These are phyloP conservation scores for Herpotrichia juniperi DNA, from an alignment of 2,329 filamentous ascomycete species.

Conservation along the genomic window DNA sequence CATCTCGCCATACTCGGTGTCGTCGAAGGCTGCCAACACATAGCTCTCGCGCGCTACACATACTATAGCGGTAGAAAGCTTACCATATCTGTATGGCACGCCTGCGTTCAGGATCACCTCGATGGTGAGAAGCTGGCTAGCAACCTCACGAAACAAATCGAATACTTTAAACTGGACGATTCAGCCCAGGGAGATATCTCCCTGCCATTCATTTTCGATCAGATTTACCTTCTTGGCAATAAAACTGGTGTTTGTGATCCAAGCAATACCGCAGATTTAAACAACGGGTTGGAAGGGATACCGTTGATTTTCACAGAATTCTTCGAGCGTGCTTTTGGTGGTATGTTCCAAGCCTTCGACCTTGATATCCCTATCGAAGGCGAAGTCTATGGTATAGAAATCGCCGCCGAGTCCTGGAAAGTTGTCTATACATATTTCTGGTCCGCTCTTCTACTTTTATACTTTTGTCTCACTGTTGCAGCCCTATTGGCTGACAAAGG, in stretches of 20 bases:
- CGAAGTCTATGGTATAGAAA: background rate
- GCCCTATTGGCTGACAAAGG: constrained; percentile 12
- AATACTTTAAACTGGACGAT: constrained; percentile 20
- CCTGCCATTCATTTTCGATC: constrained; percentile 8
- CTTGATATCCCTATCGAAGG: constrained; percentile 8
- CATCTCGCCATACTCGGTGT: constrained; percentile 29
- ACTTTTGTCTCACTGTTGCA: constrained; percentile 14
- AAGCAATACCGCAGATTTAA: constrained; percentile 3
- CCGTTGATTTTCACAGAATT: constrained; percentile 6
- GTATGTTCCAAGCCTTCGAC: constrained; percentile 13
- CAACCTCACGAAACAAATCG: constrained; percentile 12
- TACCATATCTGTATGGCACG: background rate
- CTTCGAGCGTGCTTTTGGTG: constrained; percentile 2
- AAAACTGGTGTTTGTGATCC: constrained; percentile 13
- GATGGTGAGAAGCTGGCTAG: constrained; percentile 11
- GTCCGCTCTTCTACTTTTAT: constrained; percentile 13
- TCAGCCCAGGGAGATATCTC: constrained; percentile 3
- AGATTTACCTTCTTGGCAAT: constrained; percentile 17
- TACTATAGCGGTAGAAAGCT: constrained; percentile 3
- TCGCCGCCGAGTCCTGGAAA: constrained; percentile 8
- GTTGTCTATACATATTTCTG: constrained; percentile 22
- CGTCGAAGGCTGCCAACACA: constrained; percentile 26
- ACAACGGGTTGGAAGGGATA: constrained; percentile 1
- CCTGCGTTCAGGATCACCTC: constrained; percentile 14
- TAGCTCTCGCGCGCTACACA: constrained; percentile 18